A percentile compares a stretch with the other conserved stretches of the same genome.
These are phyloP conservation scores for Polyporus tsugae DNA, from an alignment of 1,284 basidiomycete genomes.

Conservation along the genomic window DNA sequence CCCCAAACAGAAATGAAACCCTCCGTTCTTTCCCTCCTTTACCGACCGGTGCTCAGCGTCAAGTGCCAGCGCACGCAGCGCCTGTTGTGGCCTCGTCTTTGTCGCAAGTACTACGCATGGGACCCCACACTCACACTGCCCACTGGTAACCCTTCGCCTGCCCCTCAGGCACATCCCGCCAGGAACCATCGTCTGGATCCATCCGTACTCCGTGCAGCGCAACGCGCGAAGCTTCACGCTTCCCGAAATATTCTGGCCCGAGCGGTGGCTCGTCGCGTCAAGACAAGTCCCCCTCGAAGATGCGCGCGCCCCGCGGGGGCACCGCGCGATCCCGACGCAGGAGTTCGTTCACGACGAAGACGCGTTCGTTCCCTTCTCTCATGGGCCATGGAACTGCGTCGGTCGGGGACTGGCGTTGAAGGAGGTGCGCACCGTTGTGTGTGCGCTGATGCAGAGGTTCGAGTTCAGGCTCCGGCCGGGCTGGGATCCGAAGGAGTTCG, in stretches of 20 bases:
- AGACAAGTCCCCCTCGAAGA: background rate
- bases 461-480: background rate
- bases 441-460: slow-evolving; percentile 14
- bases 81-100: background rate
- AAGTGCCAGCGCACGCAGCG: slow-evolving; percentile 30
- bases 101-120: no score
- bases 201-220: slow-evolving; percentile 4
- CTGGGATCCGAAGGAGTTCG: slow-evolving; percentile 9
- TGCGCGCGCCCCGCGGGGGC: background rate
- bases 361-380: slow-evolving; percentile 41
- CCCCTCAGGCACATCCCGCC: slow-evolving; percentile 3
- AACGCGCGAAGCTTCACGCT: slow-evolving; percentile 15
- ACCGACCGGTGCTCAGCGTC: slow-evolving; percentile 59
- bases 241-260: slow-evolving; percentile 18
- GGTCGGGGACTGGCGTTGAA: slow-evolving; percentile 40
- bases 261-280: slow-evolving; percentile 16
- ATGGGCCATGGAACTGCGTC: slow-evolving; percentile 40
- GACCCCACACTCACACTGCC: no score
- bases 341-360: slow-evolving; percentile 30
- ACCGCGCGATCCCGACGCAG: background rate
- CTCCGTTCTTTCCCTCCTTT: slow-evolving; percentile 63
- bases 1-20: slow-evolving; percentile 62
- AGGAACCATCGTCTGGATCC: slow-evolving; percentile 7
- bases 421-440: slow-evolving; percentile 26
- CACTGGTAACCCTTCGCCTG: no score